Evolutionary conservation across 768 basidiomycete species (phyloP), one percentile per base, ranked within the genome.

Genomic region (Ephemerocybe angulata): DNA sequence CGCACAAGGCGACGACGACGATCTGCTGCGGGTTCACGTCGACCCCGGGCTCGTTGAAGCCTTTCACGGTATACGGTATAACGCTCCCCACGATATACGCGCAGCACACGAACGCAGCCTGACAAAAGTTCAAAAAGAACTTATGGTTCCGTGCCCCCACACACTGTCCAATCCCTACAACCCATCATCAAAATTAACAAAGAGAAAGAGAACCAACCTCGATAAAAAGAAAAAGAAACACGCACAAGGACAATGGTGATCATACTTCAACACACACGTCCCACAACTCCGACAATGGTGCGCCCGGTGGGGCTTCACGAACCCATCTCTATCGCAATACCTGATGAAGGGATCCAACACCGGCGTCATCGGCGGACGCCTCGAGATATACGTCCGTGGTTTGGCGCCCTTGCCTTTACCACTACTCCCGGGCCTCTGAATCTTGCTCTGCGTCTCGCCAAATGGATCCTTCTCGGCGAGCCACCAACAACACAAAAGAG

Each of bases 141-240:
- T 93, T 93, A 60, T 95, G 89, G 65, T 98, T 98, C 35, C 83
- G 81, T 49, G 93, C 94, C 11, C 94, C 94, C 19, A 97, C 91
- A 60, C 94, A 98, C 63, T 93, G 90, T 11, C 94, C 94, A 50
- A 98, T 86, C 94, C 93, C 90, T 84, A n/a, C 46, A 27, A 54
- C n/a, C n/a, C n/a, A n/a, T n/a, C n/a, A n/a, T n/a, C n/a, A n/a
- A n/a, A n/a, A n/a, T n/a, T n/a, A n/a, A n/a, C n/a, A n/a, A n/a
- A n/a, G n/a, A n/a, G n/a, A n/a, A n/a, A n/a, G n/a, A n/a, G n/a
- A n/a, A n/a, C n/a, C n/a, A n/a, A n/a, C n/a, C n/a, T n/a, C n/a
- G n/a, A n/a, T 54, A 48, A 25, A 38, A 12, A 25, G 50, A 53
- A 44, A 11, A 38, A 51, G 25, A 19, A 5, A 7, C 3, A 73